Evolutionary conservation across 106 monocot species (phyloP).

Genomic region (Chionographis japonica): DNA sequence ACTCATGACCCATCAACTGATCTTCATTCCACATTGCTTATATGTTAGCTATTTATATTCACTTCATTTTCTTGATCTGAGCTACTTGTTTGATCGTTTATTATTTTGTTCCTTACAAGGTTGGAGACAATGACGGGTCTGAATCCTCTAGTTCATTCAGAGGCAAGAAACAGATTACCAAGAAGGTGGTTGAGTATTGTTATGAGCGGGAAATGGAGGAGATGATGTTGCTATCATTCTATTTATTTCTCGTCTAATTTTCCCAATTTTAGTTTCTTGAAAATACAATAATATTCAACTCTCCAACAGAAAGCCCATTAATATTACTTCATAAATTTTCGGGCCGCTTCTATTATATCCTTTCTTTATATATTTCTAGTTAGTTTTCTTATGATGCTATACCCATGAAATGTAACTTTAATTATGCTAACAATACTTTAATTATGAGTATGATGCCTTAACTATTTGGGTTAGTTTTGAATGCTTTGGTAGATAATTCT

Average conservation of each 20-base stretch:
- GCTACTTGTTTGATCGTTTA: not conserved
- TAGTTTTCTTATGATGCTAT: no score
- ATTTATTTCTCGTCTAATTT: not conserved
- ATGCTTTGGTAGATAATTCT: no score
- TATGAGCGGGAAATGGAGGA: conserved; percentile 99
- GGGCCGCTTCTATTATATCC: no score
- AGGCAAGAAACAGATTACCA: conserved; percentile 63
- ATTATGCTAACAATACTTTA: no score
- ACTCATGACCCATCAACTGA: not conserved
- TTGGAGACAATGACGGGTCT: conserved; percentile 67
- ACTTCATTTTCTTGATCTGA: not conserved
- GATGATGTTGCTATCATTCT: conserved; percentile 28
- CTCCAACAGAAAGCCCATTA: no score
- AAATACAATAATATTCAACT: not conserved
- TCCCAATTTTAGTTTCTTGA: not conserved
- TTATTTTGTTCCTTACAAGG: conserved; percentile 23
- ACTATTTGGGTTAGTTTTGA: no score
- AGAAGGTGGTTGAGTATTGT: conserved; percentile 91
- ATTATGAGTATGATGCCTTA: no score
- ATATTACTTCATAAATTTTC: no score
- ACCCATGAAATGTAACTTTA: no score
- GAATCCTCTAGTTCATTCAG: conserved; percentile 51
- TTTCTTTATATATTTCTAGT: no score
- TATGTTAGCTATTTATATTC: not conserved
- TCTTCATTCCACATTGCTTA: not conserved